These are phyloP conservation scores for Wallacemonas collosoma DNA, from an alignment of 208 protist genomes.

Conservation along the genomic window DNA sequence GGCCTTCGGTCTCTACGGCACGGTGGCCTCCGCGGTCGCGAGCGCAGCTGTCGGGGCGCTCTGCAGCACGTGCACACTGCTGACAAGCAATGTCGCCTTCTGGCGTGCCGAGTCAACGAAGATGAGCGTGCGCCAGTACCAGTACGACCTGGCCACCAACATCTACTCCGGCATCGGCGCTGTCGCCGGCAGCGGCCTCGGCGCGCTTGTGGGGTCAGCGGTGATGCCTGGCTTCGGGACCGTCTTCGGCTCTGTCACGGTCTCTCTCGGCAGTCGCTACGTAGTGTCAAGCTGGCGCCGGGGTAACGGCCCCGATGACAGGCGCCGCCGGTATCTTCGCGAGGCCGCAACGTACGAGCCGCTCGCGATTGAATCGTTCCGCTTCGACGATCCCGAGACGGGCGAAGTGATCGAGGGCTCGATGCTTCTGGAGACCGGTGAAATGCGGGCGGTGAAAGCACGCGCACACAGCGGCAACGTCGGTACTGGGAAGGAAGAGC, in stretches of 20 bases:
- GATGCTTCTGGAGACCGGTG: background rate
- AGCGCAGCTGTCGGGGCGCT: constrained; percentile 42
- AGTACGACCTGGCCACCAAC: constrained; percentile 54
- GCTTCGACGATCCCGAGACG: constrained; percentile 3
- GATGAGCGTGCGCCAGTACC: constrained; percentile 51
- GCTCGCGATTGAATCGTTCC: constrained; percentile 21
- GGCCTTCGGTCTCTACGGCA: constrained; percentile 48
- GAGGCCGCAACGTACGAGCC: background rate
- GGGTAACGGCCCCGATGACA: constrained; percentile 42
- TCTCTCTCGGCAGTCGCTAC: constrained; percentile 42
- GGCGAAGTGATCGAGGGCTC: constrained; percentile 15
- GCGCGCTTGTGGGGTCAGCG: constrained; percentile 50
- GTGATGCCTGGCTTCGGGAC: constrained; percentile 72
- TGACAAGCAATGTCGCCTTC: constrained; percentile 35
- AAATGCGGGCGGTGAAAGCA: background rate
- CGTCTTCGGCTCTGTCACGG: constrained; percentile 49
- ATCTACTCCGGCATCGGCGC: constrained; percentile 34
- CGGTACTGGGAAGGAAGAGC: no score
- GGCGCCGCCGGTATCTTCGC: constrained; percentile 17
- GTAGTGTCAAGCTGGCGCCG: constrained; percentile 35
- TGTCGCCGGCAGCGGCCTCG: constrained; percentile 49
- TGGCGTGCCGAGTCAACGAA: constrained; percentile 25
- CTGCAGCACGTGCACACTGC: constrained; percentile 36
- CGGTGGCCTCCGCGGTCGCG: constrained; percentile 48
- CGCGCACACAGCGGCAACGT: no score